Evolutionary conservation across 345 rosid genomes (phyloP).

Genomic region (Abelmoschus esculentus): DNA sequence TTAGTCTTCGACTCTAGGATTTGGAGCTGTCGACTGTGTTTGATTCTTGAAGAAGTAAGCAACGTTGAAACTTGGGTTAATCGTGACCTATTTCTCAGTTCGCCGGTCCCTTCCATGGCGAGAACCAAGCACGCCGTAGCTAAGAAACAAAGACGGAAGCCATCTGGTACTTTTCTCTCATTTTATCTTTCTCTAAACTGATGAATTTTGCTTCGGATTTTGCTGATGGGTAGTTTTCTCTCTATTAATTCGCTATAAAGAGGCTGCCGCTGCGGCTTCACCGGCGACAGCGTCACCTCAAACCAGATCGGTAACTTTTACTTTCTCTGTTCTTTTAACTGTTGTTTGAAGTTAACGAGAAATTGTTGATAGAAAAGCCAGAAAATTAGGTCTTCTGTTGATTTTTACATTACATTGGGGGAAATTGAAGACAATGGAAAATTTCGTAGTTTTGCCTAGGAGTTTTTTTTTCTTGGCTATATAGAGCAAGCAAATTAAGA

Average conservation of each 20-base stretch:
- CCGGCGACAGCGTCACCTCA: not conserved
- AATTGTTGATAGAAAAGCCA: not conserved
- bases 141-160: slow-evolving; percentile 2
- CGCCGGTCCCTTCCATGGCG: not conserved
- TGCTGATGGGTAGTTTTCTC: not conserved
- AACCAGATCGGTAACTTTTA: slow-evolving; percentile 1
- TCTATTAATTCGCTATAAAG: not conserved
- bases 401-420: too few species aligned
- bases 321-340: not conserved
- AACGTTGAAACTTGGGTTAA: too few species aligned
- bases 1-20: not conserved
- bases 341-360: not conserved
- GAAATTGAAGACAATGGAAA: too few species aligned
- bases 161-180: slow-evolving; percentile 1
- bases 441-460: not conserved
- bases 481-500: not conserved
- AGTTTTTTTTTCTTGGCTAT: not conserved
- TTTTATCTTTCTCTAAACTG: not conserved
- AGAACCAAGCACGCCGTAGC: slow-evolving; percentile 4
- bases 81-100: not conserved
- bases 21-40: not conserved
- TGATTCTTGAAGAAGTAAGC: not conserved
- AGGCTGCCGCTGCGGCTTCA: slow-evolving; percentile 2
- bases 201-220: not conserved
- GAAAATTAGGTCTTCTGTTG: not conserved